Conservation (phyloP, 352 stramenopile genomes). For the Globisporangium recalcitrans region DNA sequence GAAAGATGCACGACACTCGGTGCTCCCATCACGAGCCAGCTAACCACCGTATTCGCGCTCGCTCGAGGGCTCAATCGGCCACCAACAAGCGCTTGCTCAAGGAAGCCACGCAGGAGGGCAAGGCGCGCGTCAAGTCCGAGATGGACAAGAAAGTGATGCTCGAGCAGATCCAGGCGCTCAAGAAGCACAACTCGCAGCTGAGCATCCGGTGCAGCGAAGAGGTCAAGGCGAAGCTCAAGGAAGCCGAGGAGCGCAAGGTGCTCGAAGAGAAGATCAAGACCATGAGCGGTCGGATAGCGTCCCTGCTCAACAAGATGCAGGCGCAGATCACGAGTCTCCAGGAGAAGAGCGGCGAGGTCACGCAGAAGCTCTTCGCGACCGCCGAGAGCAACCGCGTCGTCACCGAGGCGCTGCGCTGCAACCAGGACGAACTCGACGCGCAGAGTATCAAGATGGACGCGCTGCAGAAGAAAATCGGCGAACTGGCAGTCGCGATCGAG, state of each 20-base stretch:
- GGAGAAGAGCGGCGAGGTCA: constrained; percentile 86
- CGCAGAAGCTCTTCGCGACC: constrained; percentile 85
- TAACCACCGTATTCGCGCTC: too few species aligned
- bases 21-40: too few species aligned
- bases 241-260: constrained; percentile 89
- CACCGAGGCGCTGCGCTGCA: constrained; percentile 85
- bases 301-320: constrained; percentile 96
- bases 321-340: constrained; percentile 87
- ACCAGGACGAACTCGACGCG: constrained; percentile 88
- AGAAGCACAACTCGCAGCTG: constrained; percentile 94
- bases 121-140: constrained; percentile 91
- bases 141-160: constrained; percentile 92
- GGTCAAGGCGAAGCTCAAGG: constrained; percentile 90
- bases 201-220: constrained; percentile 90
- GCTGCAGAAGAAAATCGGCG: constrained; percentile 68
- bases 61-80: too few species aligned
- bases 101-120: constrained; percentile 91
- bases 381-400: constrained; percentile 92
- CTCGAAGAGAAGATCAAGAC: constrained; percentile 93
- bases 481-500: constrained; percentile 51
- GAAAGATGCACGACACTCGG: too few species aligned
- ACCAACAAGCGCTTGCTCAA: constrained; percentile 91
- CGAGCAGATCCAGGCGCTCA: constrained; percentile 92
- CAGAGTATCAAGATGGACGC: constrained; percentile 78
- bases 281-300: constrained; percentile 89